Percentiles rank a stretch among this genome's conserved stretches.
These are phyloP conservation scores for Metschnikowia similis DNA, from an alignment of 805 yeast genomes.

Conservation along the genomic window DNA sequence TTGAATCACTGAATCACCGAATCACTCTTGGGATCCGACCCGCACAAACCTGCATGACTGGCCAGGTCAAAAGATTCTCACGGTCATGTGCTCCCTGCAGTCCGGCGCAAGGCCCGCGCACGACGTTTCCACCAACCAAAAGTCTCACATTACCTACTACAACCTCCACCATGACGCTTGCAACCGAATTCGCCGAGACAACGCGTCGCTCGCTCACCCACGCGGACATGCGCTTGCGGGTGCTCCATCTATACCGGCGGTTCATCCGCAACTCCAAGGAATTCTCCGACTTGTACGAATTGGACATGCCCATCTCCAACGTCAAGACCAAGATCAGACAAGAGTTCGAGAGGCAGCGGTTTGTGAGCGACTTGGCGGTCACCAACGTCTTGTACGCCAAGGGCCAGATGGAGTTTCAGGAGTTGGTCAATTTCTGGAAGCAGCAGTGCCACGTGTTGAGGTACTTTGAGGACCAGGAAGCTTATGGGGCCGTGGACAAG, in stretches of 20 bases:
- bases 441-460: conserved; percentile 81
- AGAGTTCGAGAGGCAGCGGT: conserved; percentile 83
- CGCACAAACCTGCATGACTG: too few species aligned
- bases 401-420: conserved; percentile 91
- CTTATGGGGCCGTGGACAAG: conserved; percentile 50
- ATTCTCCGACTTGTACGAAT: conserved; percentile 60
- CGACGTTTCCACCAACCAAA: conserved; percentile 19
- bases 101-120: conserved; percentile 5
- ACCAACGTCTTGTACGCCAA: conserved; percentile 69
- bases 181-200: conserved; percentile 83
- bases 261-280: conserved; percentile 60
- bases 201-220: conserved; percentile 61
- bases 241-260: conserved; percentile 67
- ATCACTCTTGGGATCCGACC: too few species aligned
- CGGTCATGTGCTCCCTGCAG: not conserved
- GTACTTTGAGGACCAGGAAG: conserved; percentile 67
- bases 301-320: conserved; percentile 72
- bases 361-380: conserved; percentile 60
- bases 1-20: too few species aligned
- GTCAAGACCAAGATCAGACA: conserved; percentile 83
- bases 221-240: conserved; percentile 59
- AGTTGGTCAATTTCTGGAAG: conserved; percentile 84
- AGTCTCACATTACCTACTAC: conserved; percentile 1
- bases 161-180: conserved; percentile 44
- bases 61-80: too few species aligned